These are phyloP conservation scores for Voacanga thouarsii DNA, from an alignment of 257 asterid species.

Conservation along the genomic window DNA sequence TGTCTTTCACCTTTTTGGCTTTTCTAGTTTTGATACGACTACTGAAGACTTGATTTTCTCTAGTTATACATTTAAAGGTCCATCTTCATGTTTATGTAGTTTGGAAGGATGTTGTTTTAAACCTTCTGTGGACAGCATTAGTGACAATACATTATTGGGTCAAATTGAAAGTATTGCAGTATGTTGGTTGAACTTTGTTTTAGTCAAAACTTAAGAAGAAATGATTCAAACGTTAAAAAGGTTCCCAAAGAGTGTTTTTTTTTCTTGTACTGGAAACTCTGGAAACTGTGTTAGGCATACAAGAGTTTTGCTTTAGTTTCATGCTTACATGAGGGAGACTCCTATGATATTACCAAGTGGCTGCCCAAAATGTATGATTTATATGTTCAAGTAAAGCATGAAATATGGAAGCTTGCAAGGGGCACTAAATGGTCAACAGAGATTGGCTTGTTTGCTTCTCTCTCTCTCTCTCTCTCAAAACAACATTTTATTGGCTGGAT, in stretches of 20 bases:
- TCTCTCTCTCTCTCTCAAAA: background rate
- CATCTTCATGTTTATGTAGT: background rate
- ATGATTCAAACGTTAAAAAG: no score
- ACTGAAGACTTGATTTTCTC: background rate
- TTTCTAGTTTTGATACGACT: background rate
- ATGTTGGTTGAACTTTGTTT: no score
- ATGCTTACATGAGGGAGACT: background rate
- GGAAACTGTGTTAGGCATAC: background rate
- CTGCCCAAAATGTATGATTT: background rate
- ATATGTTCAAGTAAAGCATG: background rate
- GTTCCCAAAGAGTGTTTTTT: no score
- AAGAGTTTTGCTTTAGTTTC: background rate
- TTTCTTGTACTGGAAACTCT: background rate
- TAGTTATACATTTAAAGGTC: background rate
- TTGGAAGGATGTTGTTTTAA: background rate
- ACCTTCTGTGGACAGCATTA: background rate
- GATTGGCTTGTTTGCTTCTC: background rate
- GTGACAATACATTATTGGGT: background rate
- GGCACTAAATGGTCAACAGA: background rate
- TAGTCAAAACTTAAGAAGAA: no score
- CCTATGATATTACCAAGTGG: background rate
- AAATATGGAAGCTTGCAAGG: background rate
- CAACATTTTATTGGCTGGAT: background rate
- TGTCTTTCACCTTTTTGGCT: background rate
- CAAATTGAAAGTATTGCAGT: background rate